phyloP scores from a whole-genome alignment of 2,329 filamentous ascomycete species.

The Diaporthe caulivora region DNA sequence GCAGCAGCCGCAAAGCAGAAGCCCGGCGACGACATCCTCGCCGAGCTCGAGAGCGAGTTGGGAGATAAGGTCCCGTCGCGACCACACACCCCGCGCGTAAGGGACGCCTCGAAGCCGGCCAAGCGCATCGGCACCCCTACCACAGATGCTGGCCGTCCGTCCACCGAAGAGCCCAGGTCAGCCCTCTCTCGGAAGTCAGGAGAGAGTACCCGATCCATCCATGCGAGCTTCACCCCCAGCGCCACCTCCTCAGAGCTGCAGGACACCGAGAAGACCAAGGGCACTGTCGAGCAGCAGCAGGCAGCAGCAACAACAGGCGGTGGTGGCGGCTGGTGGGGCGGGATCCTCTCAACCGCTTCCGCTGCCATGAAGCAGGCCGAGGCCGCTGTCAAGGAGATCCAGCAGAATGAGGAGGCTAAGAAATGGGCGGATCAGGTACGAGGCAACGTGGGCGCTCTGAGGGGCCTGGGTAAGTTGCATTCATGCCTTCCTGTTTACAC shows the following conservation, averaged over 20 bases:
- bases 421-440: slow-evolving; percentile 95
- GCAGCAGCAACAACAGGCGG: slow-evolving; percentile 42
- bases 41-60: slow-evolving; percentile 85
- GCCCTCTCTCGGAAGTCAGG: slow-evolving; percentile 75
- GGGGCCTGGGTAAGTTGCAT: slow-evolving; percentile 74
- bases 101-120: slow-evolving; percentile 64
- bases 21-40: slow-evolving; percentile 79
- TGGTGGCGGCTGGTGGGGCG: slow-evolving; percentile 66
- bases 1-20: slow-evolving; percentile 64
- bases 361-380: slow-evolving; percentile 94
- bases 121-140: slow-evolving; percentile 64
- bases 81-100: slow-evolving; percentile 84
- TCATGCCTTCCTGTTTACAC: not conserved
- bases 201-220: slow-evolving; percentile 80
- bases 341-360: slow-evolving; percentile 83
- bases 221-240: slow-evolving; percentile 78
- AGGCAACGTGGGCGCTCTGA: slow-evolving; percentile 85
- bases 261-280: slow-evolving; percentile 65
- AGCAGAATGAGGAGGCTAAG: slow-evolving; percentile 95
- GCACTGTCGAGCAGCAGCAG: slow-evolving; percentile 58
- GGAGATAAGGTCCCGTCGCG: slow-evolving; percentile 79
- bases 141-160: slow-evolving; percentile 64
- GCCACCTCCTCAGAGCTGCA: slow-evolving; percentile 73
- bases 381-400: slow-evolving; percentile 92
- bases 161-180: slow-evolving; percentile 71